A percentile compares a stretch with the other conserved stretches of the same genome.
Conservation (phyloP, 768 basidiomycete species). For the Xerocomus potaroensis region DNA sequence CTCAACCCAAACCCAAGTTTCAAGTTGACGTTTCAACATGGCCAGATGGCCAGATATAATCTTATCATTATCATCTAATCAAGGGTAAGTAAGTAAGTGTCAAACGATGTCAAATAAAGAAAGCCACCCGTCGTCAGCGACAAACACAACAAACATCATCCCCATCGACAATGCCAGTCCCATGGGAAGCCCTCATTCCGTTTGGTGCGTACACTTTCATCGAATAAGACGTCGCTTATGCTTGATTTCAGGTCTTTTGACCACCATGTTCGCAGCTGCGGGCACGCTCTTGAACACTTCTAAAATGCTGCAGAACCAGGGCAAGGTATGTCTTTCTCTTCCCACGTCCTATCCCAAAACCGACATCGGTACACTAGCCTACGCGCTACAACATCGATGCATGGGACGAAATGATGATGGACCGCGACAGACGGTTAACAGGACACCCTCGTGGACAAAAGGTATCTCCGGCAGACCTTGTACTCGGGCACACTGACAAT, state of each 20-base stretch:
- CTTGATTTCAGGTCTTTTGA: conserved; percentile 62
- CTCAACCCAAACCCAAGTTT: too few relatives aligned
- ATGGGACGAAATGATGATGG: conserved; percentile 98
- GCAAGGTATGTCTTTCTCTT: conserved; percentile 59
- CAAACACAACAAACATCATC: background rate
- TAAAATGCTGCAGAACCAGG: conserved; percentile 78
- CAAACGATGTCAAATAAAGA: conserved; percentile 23
- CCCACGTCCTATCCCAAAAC: background rate
- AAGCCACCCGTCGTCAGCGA: background rate
- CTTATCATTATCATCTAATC: background rate
- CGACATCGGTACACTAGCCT: conserved; percentile 44
- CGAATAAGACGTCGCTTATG: conserved; percentile 6
- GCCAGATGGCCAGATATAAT: too few relatives aligned
- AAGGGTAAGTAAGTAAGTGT: too few relatives aligned
- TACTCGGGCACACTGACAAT: background rate
- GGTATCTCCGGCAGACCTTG: conserved; percentile 38
- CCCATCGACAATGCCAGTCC: conserved; percentile 78
- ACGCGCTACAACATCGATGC: conserved; percentile 79
- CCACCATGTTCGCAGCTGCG: conserved; percentile 84
- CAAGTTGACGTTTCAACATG: too few relatives aligned
- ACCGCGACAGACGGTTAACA: conserved; percentile 81
- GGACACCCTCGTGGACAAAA: conserved; percentile 83
- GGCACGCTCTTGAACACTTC: conserved; percentile 84
- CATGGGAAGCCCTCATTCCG: conserved; percentile 96
- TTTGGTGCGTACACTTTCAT: conserved; percentile 52